These are phyloP conservation scores for Remersonia thermophila DNA, from an alignment of 2,329 filamentous ascomycete genomes.

Conservation along the genomic window DNA sequence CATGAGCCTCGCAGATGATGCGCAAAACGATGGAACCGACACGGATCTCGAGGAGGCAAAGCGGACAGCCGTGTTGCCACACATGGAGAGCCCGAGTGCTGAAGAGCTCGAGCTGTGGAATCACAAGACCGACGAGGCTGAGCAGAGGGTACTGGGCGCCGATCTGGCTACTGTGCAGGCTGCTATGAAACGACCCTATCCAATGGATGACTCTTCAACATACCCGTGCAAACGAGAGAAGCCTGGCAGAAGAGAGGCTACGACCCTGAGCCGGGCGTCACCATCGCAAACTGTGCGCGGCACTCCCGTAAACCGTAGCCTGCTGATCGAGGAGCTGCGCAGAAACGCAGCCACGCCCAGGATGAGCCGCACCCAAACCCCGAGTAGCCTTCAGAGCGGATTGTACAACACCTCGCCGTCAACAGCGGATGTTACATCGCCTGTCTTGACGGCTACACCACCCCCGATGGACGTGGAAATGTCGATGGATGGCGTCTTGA, in stretches of 20 bases:
- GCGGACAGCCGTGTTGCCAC: background rate
- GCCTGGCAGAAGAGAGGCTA: too few species aligned
- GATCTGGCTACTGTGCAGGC: conserved; percentile 3
- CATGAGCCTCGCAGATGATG: conserved; percentile 6
- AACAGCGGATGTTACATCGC: too few species aligned
- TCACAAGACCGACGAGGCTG: conserved; percentile 4
- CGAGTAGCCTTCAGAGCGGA: conserved; percentile 1
- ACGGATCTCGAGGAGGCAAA: too few species aligned
- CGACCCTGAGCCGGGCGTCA: too few species aligned
- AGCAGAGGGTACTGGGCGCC: conserved; percentile 6
- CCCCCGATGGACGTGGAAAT: background rate
- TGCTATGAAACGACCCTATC: background rate
- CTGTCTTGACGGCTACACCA: background rate
- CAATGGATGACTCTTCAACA: background rate
- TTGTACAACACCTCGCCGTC: background rate
- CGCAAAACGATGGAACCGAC: background rate
- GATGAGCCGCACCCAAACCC: background rate
- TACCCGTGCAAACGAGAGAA: background rate
- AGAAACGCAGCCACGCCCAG: conserved; percentile 1
- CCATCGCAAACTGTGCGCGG: background rate
- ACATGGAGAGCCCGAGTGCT: conserved; percentile 5
- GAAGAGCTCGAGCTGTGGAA: conserved; percentile 5
- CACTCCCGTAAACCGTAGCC: conserved; percentile 4
- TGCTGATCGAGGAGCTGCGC: conserved; percentile 4
- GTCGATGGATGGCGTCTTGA: too few species aligned